phyloP scores from a whole-genome alignment of 352 stramenopile species.

The Globisporangium cylindrosporum region DNA sequence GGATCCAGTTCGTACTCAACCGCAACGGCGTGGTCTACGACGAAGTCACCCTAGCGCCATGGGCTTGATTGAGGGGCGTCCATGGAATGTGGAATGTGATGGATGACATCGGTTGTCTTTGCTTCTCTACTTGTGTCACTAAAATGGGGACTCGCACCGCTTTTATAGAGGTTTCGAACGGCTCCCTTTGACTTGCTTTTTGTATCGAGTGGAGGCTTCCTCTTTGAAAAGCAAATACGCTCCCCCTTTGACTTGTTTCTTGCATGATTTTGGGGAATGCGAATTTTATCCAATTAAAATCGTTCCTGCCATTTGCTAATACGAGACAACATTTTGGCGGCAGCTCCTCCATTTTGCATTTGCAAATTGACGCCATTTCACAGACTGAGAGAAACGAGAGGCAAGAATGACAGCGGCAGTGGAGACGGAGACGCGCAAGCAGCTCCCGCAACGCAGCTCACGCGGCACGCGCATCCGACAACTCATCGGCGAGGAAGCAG shows the following conservation, averaged over 20 bases:
- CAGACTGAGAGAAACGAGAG: not conserved
- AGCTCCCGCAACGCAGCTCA: constrained; percentile 61
- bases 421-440: constrained; percentile 20
- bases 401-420: not conserved
- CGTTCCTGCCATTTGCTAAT: not conserved
- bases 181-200: too few relatives aligned
- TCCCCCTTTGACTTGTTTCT: too few relatives aligned
- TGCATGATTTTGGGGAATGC: too few relatives aligned
- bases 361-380: not conserved
- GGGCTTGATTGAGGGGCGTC: constrained; percentile 26
- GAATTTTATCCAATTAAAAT: not conserved
- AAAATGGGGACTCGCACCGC: not conserved
- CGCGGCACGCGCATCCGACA: constrained; percentile 78
- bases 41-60: constrained; percentile 58
- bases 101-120: not conserved
- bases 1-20: constrained; percentile 77
- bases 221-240: too few relatives aligned
- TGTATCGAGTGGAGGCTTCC: too few relatives aligned
- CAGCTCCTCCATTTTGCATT: not conserved
- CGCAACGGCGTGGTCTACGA: constrained; percentile 80
- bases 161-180: not conserved
- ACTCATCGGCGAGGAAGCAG: constrained; percentile 83
- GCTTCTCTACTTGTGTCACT: not conserved
- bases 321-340: not conserved
- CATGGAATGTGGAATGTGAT: not conserved